Base-by-base conservation (phyloP, 2,329 filamentous ascomycete genomes). In the Venturia aucupariae region DNA sequence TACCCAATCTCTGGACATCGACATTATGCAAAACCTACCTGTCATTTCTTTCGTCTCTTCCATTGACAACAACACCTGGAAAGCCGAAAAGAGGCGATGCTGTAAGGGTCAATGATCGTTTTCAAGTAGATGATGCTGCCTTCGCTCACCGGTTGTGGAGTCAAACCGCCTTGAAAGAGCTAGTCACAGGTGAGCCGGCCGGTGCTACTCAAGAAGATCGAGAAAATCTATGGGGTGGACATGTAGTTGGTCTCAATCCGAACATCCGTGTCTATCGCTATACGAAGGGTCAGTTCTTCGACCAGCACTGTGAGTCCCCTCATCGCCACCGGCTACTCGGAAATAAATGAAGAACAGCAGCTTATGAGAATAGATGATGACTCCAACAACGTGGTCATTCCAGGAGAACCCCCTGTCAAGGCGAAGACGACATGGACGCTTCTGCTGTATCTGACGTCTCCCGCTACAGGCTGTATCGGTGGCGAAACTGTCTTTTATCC, bases 401-500 rank as follows among this genome's bases (percentile, higher is more conserved):
- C 80, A 2, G 76, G 67, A 19, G 38, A 72, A 74, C 72, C 73
- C 42, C 66, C 77, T 10, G 70, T 78, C 13, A 78, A 79, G 27
- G 87, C 83, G 24, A 86, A 82, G 70, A 97, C 93, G 5, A 97
- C 92, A 0, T 97, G 92, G 92, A 97, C 93, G 0, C 79, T 96
- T 5, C 81, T 97, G 0, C 83, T 97, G 42, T 97, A 97, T 72
- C 82, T 97, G 64, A 94, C 90, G 0, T 90, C 88, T 0, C 80
- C 85, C 2, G 77, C 82, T 1, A 90, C 90, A 7, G 89, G 89
- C 4, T 95, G 92, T 70, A 75, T 84, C 27, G 93, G 93, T 27
- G 93, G 93, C 39, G 90, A 96, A 75, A 97, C 93, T 0, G 90
- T 94, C 39, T 97, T 97, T 75, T 95, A 95, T 72, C 90, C 90